Evolutionary conservation across 306 rosid species (phyloP), one percentile per base, ranked within the genome.

Genomic region (Fragaria iinumae): DNA sequence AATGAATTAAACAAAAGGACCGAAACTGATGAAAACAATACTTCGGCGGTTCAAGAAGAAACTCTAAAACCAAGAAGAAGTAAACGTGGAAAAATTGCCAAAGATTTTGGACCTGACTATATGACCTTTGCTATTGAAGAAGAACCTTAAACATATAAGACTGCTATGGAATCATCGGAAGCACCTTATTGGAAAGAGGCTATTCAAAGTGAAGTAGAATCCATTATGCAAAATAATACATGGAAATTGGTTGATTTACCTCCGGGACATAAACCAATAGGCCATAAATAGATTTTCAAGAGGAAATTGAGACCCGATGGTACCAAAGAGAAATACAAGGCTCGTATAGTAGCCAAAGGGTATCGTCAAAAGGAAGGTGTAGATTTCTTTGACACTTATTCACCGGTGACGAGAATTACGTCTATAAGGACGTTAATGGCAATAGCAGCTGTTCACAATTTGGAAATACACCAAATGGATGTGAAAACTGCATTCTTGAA

Each of bases 161-260:
- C 21, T 8, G 50, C 71, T 0, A 20, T 67, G 8, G 20, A 21
- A 0, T 21, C 27, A 18, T 45, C 8, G 11, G 71, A 67, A 7
- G 71, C 71, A 38, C 49, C 23, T 38, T 67, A 36, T 17, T 67
- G 27, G 47, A 67, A 67, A 13, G 71, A 67, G 14, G 71, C 71
- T 2, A 67, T 67, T 8, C n/a, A 17, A 1, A 38, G 14, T 16
- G 50, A 39, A 38, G 16, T 67, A 2, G 49, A 67, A 2, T 36
- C 71, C 2, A 67, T 67, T 36, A 4, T 67, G 6, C 23, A 41
- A 8, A 67, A 67, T 39, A 18, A 67, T 39, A 67, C 71, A 17
- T 67, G 50, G 18, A 10, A 3, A 7, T 67, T 67, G 29, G 48
- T 36, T 38, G 29, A 67, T 8, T 20, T 67, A 16, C 27, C 71